phyloP scores from a whole-genome alignment of 352 stramenopile genomes.

The Globisporangium paddicum region DNA sequence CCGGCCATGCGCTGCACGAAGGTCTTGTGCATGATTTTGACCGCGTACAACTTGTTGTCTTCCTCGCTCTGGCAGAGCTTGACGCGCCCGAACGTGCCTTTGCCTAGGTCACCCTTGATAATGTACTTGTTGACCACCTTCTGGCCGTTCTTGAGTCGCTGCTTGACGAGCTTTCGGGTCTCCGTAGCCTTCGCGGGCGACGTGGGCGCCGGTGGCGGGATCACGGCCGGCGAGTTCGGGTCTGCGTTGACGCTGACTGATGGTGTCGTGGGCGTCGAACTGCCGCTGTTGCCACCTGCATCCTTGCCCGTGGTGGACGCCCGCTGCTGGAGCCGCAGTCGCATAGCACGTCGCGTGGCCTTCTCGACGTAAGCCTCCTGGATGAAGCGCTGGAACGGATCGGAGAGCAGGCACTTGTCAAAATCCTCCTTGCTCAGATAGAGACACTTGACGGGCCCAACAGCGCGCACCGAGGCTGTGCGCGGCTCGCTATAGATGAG shows the following conservation, averaged over 20 bases:
- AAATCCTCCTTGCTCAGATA: slow-evolving; percentile 88
- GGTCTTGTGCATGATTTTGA: slow-evolving; percentile 90
- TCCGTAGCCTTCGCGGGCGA: slow-evolving; percentile 66
- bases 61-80: slow-evolving; percentile 81
- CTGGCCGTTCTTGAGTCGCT: slow-evolving; percentile 78
- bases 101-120: slow-evolving; percentile 88
- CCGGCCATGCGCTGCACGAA: slow-evolving; percentile 87
- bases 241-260: slow-evolving; percentile 17
- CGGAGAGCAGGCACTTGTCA: slow-evolving; percentile 78
- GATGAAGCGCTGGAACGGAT: slow-evolving; percentile 84
- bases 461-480: slow-evolving; percentile 73
- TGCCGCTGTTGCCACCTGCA: slow-evolving; percentile 5
- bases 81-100: slow-evolving; percentile 87
- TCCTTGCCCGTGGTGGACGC: slow-evolving; percentile 21
- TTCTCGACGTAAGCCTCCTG: slow-evolving; percentile 86
- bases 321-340: slow-evolving; percentile 61
- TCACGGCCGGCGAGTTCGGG: slow-evolving; percentile 21
- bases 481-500: slow-evolving; percentile 85
- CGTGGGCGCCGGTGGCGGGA: slow-evolving; percentile 37
- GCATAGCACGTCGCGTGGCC: slow-evolving; percentile 77
- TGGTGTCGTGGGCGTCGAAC: slow-evolving; percentile 4
- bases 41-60: slow-evolving; percentile 76
- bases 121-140: slow-evolving; percentile 94
- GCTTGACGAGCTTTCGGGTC: slow-evolving; percentile 78
- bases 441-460: slow-evolving; percentile 80